Conservation (phyloP, 257 asterid genomes). For the Orobanche coerulescens region DNA sequence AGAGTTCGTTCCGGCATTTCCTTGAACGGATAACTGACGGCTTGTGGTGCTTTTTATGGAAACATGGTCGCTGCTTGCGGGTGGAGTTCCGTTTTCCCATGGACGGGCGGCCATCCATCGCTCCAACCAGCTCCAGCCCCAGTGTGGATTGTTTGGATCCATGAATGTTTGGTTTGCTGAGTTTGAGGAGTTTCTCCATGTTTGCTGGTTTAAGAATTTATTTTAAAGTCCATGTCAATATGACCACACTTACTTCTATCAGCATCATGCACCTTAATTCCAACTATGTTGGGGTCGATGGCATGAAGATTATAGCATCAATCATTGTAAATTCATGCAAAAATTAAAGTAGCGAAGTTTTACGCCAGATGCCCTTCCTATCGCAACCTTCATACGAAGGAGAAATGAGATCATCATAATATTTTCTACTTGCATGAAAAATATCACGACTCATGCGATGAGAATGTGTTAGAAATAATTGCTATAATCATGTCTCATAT, state of each 20-base stretch:
- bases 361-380: no score
- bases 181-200: slow-evolving; percentile 58
- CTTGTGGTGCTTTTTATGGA: slow-evolving; percentile 34
- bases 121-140: slow-evolving; percentile 99
- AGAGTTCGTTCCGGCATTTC: slow-evolving; percentile 24
- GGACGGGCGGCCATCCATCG: slow-evolving; percentile 90
- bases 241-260: neutral
- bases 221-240: neutral
- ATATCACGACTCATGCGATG: no score
- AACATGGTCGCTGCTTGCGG: slow-evolving; percentile 24
- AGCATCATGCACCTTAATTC: no score
- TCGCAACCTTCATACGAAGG: no score
- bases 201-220: slow-evolving; percentile 38
- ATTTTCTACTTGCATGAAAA: no score
- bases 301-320: no score
- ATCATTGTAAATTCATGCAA: no score
- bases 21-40: slow-evolving; percentile 24
- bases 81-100: slow-evolving; percentile 42
- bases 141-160: slow-evolving; percentile 77
- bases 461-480: no score
- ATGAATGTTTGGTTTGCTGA: slow-evolving; percentile 53
- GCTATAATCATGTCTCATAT: no score
- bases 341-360: no score
- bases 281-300: no score
- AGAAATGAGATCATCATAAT: no score